Percentiles rank a stretch among this genome's conserved stretches.
Evolutionary conservation across 768 basidiomycete species (phyloP).

Genomic region (Pulveroboletus sp.): DNA sequence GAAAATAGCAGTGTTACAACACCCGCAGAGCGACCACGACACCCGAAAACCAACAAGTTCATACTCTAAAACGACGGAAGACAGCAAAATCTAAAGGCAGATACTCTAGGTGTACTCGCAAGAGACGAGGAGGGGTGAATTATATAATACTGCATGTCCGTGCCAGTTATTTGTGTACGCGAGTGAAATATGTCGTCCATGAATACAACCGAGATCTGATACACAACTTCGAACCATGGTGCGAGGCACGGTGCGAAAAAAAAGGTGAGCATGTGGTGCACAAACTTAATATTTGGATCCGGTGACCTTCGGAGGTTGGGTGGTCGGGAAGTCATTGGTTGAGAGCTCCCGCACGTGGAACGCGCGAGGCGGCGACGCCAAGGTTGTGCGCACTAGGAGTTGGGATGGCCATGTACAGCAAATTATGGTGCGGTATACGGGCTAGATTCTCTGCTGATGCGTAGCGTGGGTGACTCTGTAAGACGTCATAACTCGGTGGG

Average conservation of each 20-base stretch:
- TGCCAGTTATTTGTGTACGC: too few relatives aligned
- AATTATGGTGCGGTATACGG: constrained; percentile 19
- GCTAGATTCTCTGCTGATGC: constrained; percentile 24
- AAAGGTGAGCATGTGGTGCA: constrained; percentile 5
- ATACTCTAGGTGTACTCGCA: too few relatives aligned
- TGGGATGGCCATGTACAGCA: constrained; percentile 34
- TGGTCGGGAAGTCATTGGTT: constrained; percentile 22
- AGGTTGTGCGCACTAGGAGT: constrained; percentile 34
- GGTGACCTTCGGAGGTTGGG: constrained; percentile 24
- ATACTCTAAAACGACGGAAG: background rate
- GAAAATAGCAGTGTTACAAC: too few relatives aligned
- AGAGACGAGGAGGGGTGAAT: background rate
- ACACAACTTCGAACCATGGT: too few relatives aligned
- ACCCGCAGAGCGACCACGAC: too few relatives aligned
- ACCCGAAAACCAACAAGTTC: too few relatives aligned
- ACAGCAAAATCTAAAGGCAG: too few relatives aligned
- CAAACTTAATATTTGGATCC: constrained; percentile 17
- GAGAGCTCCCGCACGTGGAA: constrained; percentile 25
- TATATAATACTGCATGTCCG: too few relatives aligned
- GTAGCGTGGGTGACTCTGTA: constrained; percentile 7
- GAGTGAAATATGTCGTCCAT: background rate
- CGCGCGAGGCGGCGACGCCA: constrained; percentile 20
- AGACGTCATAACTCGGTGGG: constrained; percentile 16
- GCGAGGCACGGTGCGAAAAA: background rate
- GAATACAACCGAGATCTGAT: background rate